phyloP scores from a whole-genome alignment of 2,329 filamentous ascomycete genomes.

The Diaporthe humulicola region DNA sequence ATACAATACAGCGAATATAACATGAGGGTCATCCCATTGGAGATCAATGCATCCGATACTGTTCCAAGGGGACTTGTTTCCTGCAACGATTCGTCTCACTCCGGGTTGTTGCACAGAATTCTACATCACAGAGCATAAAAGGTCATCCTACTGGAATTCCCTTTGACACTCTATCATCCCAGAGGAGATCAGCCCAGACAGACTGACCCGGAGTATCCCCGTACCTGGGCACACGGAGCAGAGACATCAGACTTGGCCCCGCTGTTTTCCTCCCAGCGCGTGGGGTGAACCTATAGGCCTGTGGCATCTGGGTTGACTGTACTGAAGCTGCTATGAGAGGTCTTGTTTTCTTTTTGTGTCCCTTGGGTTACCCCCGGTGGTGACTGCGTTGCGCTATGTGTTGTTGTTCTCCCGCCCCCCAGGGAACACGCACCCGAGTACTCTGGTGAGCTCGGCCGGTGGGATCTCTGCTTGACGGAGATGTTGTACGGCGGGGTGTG shows the following conservation, averaged over 20 bases:
- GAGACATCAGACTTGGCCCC: not conserved
- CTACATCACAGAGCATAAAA: not conserved
- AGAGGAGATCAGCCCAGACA: not conserved
- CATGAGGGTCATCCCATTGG: not conserved
- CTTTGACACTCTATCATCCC: not conserved
- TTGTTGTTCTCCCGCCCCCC: not conserved
- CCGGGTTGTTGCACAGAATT: no score
- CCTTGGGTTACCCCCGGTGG: not conserved
- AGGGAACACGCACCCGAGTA: not conserved
- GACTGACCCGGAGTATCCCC: not conserved
- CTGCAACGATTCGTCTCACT: no score
- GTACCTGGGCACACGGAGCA: not conserved
- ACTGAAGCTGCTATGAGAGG: not conserved
- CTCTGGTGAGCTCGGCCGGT: not conserved
- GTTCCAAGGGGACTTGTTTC: no score
- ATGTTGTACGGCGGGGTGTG: not conserved
- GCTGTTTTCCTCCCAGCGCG: not conserved
- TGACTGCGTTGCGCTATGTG: not conserved
- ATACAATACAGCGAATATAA: slow-evolving; percentile 8
- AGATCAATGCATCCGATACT: not conserved
- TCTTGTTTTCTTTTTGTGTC: not conserved
- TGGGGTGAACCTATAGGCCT: not conserved
- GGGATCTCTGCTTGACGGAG: not conserved
- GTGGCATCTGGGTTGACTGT: not conserved
- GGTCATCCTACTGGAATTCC: not conserved